Evolutionary conservation across 331 rosid species (phyloP).

Genomic region (Prunus yedoensis): DNA sequence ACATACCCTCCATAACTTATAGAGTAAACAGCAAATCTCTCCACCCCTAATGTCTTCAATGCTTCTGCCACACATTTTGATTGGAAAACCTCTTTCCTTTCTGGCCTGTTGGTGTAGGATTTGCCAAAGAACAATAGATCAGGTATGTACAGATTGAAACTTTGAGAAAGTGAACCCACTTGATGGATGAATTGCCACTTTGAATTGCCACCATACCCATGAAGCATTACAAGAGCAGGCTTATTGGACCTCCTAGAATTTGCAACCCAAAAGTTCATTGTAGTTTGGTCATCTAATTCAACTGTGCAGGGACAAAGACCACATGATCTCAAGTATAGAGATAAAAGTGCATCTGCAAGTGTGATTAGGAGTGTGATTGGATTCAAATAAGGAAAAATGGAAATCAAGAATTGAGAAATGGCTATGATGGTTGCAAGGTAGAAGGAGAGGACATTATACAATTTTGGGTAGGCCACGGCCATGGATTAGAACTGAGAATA

Average conservation of each 20-base stretch:
- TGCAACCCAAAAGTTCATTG: constrained; percentile 27
- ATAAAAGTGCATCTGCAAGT: neutral
- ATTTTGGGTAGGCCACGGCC: constrained; percentile 20
- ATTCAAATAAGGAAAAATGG: neutral
- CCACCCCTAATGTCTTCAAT: constrained; percentile 32
- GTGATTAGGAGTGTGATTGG: constrained; percentile 5
- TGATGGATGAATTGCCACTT: constrained; percentile 33
- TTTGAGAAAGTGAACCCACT: constrained; percentile 24
- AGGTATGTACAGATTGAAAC: constrained; percentile 31
- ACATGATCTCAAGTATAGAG: constrained; percentile 19
- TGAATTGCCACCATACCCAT: constrained; percentile 33
- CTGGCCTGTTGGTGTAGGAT: constrained; percentile 27
- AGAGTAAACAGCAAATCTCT: constrained; percentile 27
- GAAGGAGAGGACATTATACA: constrained; percentile 14
- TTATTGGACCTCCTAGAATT: constrained; percentile 12
- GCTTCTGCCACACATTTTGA: constrained; percentile 36
- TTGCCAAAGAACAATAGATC: constrained; percentile 40
- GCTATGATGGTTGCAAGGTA: constrained; percentile 6
- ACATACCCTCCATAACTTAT: constrained; percentile 51
- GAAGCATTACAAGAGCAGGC: constrained; percentile 24
- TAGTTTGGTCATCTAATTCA: constrained; percentile 29
- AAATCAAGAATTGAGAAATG: constrained; percentile 7
- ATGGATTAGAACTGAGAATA: too few species aligned
- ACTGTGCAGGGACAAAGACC: constrained; percentile 23
- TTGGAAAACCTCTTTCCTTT: constrained; percentile 35